Evolutionary conservation across 345 rosid species (phyloP), one percentile per base, ranked within the genome.

Genomic region (Carallia pectinifolia): DNA sequence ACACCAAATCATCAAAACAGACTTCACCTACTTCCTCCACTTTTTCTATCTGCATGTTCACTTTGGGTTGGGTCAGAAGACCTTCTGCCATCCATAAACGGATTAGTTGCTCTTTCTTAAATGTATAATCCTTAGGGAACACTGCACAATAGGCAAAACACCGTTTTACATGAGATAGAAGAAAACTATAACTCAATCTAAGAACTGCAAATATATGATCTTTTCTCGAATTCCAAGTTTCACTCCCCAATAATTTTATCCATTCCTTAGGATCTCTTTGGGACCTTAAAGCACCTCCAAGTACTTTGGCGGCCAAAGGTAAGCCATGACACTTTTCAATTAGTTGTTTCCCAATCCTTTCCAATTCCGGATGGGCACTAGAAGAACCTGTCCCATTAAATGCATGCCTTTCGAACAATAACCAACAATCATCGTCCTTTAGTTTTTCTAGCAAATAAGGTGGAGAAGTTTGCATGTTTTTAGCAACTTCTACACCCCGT

Each of bases 41-140:
- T 33, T 68, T 69, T 55, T 68, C 69, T 7, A 33, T 34, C 18
- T 62, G 40, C 13, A 39, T 62, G 6, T 23, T 23, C 23, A 6
- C 48, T 6, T 23, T 9, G 1, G 71, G 19, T 47, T 31, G 48
- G 19, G 38, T 16, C 7, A 74, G 2, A 27, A 74, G 61, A 2
- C 77, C 77, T 12, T 74, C 68, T 33, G 68, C 72, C 64, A 74
- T 74, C 77, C 77, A 74, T 38, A 68, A 68, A 44, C 5, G 68
- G 39, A 74, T 30, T 0, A 74, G 23, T 63, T 68, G 58, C 1
- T 68, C 68, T 68, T 61, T 62, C 34, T 29, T n/a, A 48, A 74
- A 74, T 19, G 18, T 39, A 23, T 67, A 56, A 1, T 50, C 72
- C 36, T 53, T 61, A 0, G 77, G 77, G 53, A 74, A 66, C n/a